Evolutionary conservation across 164 flowering plant genomes (phyloP).

Genomic region (Magnolia officinalis): DNA sequence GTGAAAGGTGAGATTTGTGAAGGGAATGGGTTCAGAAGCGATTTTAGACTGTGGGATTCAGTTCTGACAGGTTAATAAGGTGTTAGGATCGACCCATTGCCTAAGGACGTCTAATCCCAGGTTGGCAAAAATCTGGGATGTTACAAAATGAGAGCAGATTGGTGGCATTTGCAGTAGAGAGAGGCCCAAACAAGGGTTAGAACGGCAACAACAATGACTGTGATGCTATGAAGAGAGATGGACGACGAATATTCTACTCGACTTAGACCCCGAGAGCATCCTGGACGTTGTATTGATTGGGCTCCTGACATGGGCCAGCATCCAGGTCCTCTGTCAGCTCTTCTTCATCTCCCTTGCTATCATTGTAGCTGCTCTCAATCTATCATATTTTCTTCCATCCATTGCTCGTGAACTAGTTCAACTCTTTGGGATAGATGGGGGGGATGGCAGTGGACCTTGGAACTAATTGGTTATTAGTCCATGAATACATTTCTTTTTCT

Average conservation of each 20-base stretch:
- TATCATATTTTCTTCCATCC: too few species aligned
- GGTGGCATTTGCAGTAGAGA: conserved; percentile 11
- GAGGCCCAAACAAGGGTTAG: conserved; percentile 10
- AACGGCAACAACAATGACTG: conserved; percentile 4
- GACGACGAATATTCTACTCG: conserved; percentile 35
- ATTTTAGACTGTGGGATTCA: too few species aligned
- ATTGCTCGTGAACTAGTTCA: too few species aligned
- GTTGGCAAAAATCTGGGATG: too few species aligned
- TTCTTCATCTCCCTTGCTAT: conserved; percentile 61
- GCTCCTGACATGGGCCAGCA: conserved; percentile 81
- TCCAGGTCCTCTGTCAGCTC: conserved; percentile 82
- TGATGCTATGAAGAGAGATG: conserved; percentile 35
- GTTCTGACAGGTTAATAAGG: too few species aligned
- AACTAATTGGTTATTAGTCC: too few species aligned
- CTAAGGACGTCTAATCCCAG: too few species aligned
- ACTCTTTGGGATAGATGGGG: too few species aligned
- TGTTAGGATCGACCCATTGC: too few species aligned
- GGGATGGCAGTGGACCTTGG: too few species aligned
- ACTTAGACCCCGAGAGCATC: conserved; percentile 77
- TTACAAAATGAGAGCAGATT: conserved; percentile 10
- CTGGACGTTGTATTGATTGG: conserved; percentile 79
- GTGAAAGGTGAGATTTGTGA: too few species aligned
- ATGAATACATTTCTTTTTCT: conserved; percentile 15
- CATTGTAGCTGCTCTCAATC: conserved; percentile 72
- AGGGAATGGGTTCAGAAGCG: too few species aligned